Percentiles rank a stretch among this genome's conserved stretches.
Evolutionary conservation across 768 basidiomycete genomes (phyloP).

Genomic region (Tremella yokohamensis): DNA sequence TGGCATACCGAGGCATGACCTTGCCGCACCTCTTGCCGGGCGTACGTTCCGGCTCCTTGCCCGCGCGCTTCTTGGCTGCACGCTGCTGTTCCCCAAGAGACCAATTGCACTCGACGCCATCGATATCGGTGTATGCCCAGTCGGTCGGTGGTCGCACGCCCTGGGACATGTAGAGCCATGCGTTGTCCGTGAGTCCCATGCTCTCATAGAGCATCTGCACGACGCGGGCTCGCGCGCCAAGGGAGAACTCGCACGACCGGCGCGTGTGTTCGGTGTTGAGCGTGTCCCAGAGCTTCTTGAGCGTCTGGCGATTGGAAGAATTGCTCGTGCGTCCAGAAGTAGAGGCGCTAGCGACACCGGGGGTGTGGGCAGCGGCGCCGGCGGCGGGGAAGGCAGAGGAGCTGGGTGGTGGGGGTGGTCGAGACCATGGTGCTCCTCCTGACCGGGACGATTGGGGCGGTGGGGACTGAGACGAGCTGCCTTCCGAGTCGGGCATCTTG

Average conservation of each 20-base stretch:
- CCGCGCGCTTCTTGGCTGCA: neutral
- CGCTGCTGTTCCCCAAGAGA: neutral
- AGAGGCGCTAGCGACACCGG: too few species aligned
- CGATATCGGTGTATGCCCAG: conserved; percentile 1
- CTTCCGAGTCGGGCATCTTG: too few species aligned
- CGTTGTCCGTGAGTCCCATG: neutral
- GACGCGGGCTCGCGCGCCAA: neutral
- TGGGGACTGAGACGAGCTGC: too few species aligned
- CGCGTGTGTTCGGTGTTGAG: neutral
- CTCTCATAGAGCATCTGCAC: neutral
- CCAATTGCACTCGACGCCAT: conserved; percentile 11
- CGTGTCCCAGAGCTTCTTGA: neutral
- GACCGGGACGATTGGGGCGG: too few species aligned
- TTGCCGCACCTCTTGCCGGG: conserved; percentile 40
- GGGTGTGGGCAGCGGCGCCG: neutral
- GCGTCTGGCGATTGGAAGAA: neutral
- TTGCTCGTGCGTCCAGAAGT: neutral
- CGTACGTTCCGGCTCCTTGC: conserved; percentile 12
- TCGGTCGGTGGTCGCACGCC: neutral
- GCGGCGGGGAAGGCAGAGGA: neutral
- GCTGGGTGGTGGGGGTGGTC: neutral
- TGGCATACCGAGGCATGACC: conserved; percentile 35
- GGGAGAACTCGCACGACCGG: neutral
- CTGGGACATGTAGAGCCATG: neutral
- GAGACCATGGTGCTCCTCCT: neutral